Conservation (phyloP, 2,329 filamentous ascomycete genomes). For the Dactylellina haptotyla region DNA sequence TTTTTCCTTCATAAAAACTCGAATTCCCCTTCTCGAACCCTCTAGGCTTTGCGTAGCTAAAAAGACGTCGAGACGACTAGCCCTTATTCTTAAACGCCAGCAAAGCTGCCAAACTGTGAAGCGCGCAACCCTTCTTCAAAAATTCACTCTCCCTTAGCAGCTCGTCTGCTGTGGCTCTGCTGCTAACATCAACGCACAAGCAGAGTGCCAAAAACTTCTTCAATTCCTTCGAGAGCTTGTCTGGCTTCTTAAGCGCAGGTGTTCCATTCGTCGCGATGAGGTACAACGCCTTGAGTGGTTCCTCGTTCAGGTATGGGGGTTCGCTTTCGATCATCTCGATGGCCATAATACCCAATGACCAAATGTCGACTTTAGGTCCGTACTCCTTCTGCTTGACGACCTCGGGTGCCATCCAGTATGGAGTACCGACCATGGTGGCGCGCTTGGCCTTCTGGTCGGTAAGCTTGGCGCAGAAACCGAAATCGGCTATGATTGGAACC, state of each 20-base stretch:
- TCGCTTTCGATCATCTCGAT: constrained; percentile 99
- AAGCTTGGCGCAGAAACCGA: constrained; percentile 98
- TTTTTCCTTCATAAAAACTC: neutral
- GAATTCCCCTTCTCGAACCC: neutral
- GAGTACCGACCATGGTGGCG: constrained; percentile 98
- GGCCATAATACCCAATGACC: constrained; percentile 99
- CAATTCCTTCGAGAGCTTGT: constrained; percentile 96
- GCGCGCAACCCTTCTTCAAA: constrained; percentile 86
- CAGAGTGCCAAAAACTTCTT: constrained; percentile 97
- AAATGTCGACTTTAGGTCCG: constrained; percentile 97
- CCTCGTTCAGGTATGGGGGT: constrained; percentile 96
- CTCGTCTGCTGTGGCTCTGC: constrained; percentile 88
- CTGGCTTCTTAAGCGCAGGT: constrained; percentile 94
- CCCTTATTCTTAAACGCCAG: constrained; percentile 78
- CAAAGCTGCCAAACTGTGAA: constrained; percentile 83
- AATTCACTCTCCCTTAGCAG: constrained; percentile 90
- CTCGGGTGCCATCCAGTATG: constrained; percentile 99
- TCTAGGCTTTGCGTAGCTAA: no score
- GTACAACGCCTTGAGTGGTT: constrained; percentile 95
- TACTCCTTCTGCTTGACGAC: constrained; percentile 99
- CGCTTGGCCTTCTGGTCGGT: constrained; percentile 97
- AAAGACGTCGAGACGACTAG: constrained; percentile 23
- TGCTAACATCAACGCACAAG: constrained; percentile 95
- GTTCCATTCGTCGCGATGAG: constrained; percentile 98
- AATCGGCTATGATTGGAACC: constrained; percentile 77